These are phyloP conservation scores for Lentinula edodes DNA, from an alignment of 768 basidiomycete genomes.

Conservation along the genomic window DNA sequence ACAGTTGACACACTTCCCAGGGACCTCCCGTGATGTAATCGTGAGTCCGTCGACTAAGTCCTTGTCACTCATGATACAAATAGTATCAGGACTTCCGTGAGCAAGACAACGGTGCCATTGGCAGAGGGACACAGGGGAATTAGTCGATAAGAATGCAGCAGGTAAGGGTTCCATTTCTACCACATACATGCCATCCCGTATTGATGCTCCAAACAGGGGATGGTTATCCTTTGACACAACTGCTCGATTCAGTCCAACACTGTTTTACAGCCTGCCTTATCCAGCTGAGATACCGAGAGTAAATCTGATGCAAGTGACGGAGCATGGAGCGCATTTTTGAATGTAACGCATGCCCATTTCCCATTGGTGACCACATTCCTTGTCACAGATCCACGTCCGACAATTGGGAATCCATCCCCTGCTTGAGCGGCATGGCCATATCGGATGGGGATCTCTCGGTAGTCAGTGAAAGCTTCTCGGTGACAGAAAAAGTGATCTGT, in stretches of 20 bases:
- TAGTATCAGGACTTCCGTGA: background rate
- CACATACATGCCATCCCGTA: background rate
- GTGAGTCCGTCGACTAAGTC: background rate
- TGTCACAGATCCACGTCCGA: slow-evolving; percentile 1
- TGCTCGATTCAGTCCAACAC: background rate
- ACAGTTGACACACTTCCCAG: background rate
- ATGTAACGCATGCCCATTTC: background rate
- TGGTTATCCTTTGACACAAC: background rate
- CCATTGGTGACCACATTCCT: background rate
- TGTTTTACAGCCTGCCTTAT: background rate
- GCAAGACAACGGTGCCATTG: slow-evolving; percentile 3
- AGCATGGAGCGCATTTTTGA: slow-evolving; percentile 10
- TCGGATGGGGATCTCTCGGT: background rate
- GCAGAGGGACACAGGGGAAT: background rate
- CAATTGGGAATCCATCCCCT: background rate
- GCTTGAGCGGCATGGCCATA: background rate
- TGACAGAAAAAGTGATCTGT: slow-evolving; percentile 7
- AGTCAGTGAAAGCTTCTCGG: background rate
- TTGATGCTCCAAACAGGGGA: background rate
- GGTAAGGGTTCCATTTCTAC: background rate
- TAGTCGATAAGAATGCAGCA: background rate
- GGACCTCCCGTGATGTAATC: background rate
- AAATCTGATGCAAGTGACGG: slow-evolving; percentile 11
- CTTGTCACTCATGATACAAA: background rate
- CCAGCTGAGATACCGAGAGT: slow-evolving; percentile 6